These are phyloP conservation scores for Caloboletus firmus DNA, from an alignment of 1,284 basidiomycete species.

Conservation along the genomic window DNA sequence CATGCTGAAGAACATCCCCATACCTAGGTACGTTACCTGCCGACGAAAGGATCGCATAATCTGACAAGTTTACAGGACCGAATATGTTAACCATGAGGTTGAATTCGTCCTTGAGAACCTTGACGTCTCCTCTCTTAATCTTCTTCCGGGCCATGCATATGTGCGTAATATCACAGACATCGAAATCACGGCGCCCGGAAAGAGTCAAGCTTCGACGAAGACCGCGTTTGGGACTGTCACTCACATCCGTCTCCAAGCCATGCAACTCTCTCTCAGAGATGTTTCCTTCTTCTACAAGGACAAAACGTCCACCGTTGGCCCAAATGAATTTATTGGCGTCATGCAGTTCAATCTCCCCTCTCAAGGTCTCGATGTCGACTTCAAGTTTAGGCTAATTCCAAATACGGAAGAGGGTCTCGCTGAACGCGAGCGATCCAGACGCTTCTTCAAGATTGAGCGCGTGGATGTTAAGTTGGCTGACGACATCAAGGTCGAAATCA, in stretches of 20 bases:
- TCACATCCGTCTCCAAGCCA: constrained; percentile 58
- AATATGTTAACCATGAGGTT: constrained; percentile 61
- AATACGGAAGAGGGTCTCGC: constrained; percentile 40
- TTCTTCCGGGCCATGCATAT: constrained; percentile 68
- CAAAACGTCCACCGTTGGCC: constrained; percentile 51
- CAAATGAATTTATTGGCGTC: constrained; percentile 57
- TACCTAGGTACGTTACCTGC: constrained; percentile 52
- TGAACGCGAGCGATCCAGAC: constrained; percentile 44
- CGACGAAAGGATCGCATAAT: neutral
- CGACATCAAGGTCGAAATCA: constrained; percentile 51
- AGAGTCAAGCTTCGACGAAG: constrained; percentile 37
- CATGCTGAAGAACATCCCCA: constrained; percentile 56
- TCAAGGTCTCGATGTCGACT: constrained; percentile 64
- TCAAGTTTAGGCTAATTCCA: constrained; percentile 63
- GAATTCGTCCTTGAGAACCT: constrained; percentile 74
- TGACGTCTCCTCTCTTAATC: constrained; percentile 58
- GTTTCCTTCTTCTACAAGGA: constrained; percentile 73
- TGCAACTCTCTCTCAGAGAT: constrained; percentile 59
- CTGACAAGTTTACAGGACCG: constrained; percentile 45
- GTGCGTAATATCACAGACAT: constrained; percentile 72
- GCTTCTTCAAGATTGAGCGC: constrained; percentile 58
- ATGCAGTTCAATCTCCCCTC: constrained; percentile 60
- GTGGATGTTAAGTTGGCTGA: constrained; percentile 52
- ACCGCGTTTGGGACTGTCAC: constrained; percentile 61
- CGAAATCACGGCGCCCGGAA: constrained; percentile 54